Percentiles rank a stretch among this genome's conserved stretches.
phyloP scores from a whole-genome alignment of 176 grass and related monocot species.

The Oryza rufipogon region DNA sequence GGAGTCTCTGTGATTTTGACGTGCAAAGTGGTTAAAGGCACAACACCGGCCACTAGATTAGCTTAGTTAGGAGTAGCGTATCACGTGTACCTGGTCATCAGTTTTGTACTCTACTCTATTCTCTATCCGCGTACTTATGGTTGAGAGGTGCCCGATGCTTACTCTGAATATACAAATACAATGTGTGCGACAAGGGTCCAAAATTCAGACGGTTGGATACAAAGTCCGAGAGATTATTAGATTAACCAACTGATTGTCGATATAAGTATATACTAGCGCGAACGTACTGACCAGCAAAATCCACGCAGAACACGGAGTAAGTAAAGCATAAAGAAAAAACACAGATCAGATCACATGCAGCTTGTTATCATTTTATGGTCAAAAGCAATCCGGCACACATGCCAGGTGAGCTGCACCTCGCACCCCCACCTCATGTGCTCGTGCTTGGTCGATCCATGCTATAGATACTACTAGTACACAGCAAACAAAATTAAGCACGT shows the following conservation, averaged over 20 bases:
- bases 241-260: neutral
- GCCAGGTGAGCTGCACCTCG: no score
- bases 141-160: no score
- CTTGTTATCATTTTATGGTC: neutral
- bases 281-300: neutral
- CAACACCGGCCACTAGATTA: neutral
- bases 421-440: no score
- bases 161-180: no score
- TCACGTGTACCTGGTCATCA: neutral
- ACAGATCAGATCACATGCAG: neutral
- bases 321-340: neutral
- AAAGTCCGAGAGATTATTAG: neutral
- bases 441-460: no score
- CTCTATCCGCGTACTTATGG: no score
- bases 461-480: no score
- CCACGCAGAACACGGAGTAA: conserved; percentile 3
- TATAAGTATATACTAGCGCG: neutral
- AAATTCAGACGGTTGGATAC: neutral
- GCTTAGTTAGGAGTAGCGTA: neutral
- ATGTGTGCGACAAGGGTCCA: no score
- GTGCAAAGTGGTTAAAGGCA: neutral
- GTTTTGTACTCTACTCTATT: neutral
- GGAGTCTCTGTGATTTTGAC: neutral
- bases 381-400: neutral
- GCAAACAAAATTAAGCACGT: neutral